Evolutionary conservation across 1,139 yeast species (phyloP).

Genomic region (Saccharomyces hybrid): DNA sequence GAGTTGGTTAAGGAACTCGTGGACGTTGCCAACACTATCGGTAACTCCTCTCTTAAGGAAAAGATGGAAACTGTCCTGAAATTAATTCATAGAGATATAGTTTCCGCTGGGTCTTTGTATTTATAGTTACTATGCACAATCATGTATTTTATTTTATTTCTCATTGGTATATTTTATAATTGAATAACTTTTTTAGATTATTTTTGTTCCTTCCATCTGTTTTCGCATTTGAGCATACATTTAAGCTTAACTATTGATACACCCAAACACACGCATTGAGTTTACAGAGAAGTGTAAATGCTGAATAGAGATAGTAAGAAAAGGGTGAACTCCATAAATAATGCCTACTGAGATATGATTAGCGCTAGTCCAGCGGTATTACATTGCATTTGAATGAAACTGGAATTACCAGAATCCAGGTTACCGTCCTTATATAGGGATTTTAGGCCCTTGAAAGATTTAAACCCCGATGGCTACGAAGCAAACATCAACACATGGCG

Average conservation of each 20-base stretch:
- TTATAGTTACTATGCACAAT: slow-evolving; percentile 13
- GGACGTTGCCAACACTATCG: slow-evolving; percentile 87
- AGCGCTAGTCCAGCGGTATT: not conserved
- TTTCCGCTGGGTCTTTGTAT: slow-evolving; percentile 87
- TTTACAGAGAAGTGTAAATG: too few relatives aligned
- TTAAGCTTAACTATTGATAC: not conserved
- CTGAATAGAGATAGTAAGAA: not conserved
- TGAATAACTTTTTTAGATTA: too few relatives aligned
- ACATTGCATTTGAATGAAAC: not conserved
- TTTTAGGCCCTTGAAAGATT: slow-evolving; percentile 42
- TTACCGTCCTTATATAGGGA: slow-evolving; percentile 56
- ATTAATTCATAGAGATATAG: slow-evolving; percentile 90
- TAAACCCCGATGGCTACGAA: slow-evolving; percentile 61
- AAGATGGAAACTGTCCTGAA: slow-evolving; percentile 85
- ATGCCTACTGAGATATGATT: not conserved
- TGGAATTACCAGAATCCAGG: slow-evolving; percentile 37
- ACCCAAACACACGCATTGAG: not conserved
- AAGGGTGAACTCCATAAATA: not conserved
- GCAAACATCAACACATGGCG: slow-evolving; percentile 64
- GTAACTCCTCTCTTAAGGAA: slow-evolving; percentile 73
- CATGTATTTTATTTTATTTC: not conserved
- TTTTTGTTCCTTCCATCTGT: too few relatives aligned
- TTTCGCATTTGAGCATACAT: too few relatives aligned
- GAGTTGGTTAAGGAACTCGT: slow-evolving; percentile 87
- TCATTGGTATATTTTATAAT: not conserved